These are phyloP conservation scores for Gloeostereum incarnatum DNA, from an alignment of 768 basidiomycete species.

Conservation along the genomic window DNA sequence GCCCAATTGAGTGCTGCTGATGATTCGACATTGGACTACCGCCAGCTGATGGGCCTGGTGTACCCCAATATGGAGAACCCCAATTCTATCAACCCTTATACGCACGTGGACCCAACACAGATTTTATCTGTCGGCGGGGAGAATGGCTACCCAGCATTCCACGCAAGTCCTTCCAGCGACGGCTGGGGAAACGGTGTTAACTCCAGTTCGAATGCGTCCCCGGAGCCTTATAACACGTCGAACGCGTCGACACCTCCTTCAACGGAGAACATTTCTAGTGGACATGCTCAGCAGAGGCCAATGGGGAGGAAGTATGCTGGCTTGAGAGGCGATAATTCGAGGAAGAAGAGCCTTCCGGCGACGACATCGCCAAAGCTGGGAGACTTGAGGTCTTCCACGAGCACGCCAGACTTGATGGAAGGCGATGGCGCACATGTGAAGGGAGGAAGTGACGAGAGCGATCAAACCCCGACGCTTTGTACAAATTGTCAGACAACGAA, in stretches of 20 bases:
- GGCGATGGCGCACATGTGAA: constrained; percentile 21
- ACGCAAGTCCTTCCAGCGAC: constrained; percentile 76
- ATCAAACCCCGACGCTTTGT: constrained; percentile 72
- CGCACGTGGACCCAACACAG: constrained; percentile 91
- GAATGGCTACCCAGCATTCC: constrained; percentile 42
- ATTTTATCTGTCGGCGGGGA: constrained; percentile 36
- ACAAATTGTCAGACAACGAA: constrained; percentile 95
- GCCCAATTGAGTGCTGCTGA: constrained; percentile 57
- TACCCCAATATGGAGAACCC: constrained; percentile 42
- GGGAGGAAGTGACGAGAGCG: constrained; percentile 52
- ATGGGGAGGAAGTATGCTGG: constrained; percentile 53
- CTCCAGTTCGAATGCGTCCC: constrained; percentile 66
- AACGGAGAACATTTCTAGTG: constrained; percentile 33
- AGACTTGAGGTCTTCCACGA: constrained; percentile 47
- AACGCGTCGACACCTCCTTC: constrained; percentile 71
- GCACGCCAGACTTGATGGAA: constrained; percentile 54
- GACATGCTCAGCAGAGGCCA: constrained; percentile 15
- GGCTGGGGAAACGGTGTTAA: constrained; percentile 65
- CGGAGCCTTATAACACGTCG: constrained; percentile 61
- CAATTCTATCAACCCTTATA: constrained; percentile 42
- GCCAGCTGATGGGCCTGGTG: constrained; percentile 57
- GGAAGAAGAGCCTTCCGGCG: constrained; percentile 34
- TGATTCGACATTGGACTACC: constrained; percentile 49
- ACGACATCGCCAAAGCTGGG: constrained; percentile 16
- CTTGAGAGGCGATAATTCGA: constrained; percentile 42